These are phyloP conservation scores for Pseudonitzschia delicatissima DNA, from an alignment of 108 stramenopile species.

Conservation along the genomic window DNA sequence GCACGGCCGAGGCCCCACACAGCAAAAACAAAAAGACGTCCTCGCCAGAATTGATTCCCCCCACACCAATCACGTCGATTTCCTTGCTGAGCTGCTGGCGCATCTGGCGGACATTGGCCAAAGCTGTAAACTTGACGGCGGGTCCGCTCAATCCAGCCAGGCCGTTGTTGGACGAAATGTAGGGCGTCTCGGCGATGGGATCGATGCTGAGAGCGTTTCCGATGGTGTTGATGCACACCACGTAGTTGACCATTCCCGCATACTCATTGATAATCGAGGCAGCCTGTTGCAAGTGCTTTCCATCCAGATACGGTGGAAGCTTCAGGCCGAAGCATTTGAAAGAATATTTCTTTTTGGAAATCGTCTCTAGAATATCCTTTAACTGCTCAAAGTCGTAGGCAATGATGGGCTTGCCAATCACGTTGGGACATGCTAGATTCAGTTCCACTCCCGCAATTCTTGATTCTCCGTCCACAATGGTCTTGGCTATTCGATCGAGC, in stretches of 20 bases:
- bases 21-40: conserved; percentile 85
- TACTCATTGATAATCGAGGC: conserved; percentile 79
- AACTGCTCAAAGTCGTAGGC: conserved; percentile 92
- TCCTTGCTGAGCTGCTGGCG: conserved; percentile 56
- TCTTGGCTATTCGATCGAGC: conserved; percentile 56
- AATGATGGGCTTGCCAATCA: conserved; percentile 92
- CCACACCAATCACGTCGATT: conserved; percentile 91
- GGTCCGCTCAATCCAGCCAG: conserved; percentile 85
- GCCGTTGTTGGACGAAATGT: conserved; percentile 75
- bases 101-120: conserved; percentile 85
- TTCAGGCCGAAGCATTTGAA: conserved; percentile 76
- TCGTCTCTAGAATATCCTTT: conserved; percentile 56
- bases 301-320: conserved; percentile 91
- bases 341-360: conserved; percentile 37
- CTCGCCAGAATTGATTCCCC: conserved; percentile 68
- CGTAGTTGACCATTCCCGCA: conserved; percentile 56
- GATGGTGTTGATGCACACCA: conserved; percentile 85
- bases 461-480: conserved; percentile 9
- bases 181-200: conserved; percentile 59
- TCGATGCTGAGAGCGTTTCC: conserved; percentile 85
- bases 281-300: conserved; percentile 73
- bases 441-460: conserved; percentile 77
- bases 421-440: conserved; percentile 92
- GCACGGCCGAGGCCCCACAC: conserved; percentile 87
- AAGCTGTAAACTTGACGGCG: conserved; percentile 83